phyloP scores from a whole-genome alignment of 106 monocot species.

The Xerophyta viscosa region DNA sequence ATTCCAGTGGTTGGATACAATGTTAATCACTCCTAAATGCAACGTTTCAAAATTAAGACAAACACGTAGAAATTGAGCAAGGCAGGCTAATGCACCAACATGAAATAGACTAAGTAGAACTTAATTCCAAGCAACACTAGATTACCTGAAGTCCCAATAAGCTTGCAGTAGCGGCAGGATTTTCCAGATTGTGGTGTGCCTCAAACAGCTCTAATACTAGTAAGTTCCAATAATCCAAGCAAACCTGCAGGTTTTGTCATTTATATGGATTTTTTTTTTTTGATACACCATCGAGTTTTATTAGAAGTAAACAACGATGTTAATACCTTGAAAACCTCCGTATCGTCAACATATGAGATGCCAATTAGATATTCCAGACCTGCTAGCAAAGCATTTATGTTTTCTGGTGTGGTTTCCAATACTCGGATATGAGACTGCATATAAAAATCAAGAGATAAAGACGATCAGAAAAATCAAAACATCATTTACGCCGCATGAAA shows the following conservation, averaged over 20 bases:
- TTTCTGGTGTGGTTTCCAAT: constrained; percentile 70
- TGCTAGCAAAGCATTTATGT: constrained; percentile 49
- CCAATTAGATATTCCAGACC: constrained; percentile 97
- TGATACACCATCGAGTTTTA: not conserved
- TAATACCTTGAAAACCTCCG: constrained; percentile 95
- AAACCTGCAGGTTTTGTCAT: constrained; percentile 47
- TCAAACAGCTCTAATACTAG: constrained; percentile 89
- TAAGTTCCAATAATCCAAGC: constrained; percentile 97
- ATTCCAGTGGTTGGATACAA: no score
- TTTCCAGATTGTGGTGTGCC: constrained; percentile 67
- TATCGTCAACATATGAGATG: constrained; percentile 98
- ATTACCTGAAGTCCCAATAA: constrained; percentile 93
- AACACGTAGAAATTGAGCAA: no score
- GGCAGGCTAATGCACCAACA: no score
- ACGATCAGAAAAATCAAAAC: not conserved
- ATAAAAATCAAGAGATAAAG: not conserved
- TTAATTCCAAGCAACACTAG: no score
- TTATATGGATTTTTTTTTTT: no score
- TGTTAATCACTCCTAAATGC: no score
- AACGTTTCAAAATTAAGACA: no score
- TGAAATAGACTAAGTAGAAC: no score
- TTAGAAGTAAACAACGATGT: not conserved
- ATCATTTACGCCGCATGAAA: not conserved
- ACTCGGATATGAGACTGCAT: constrained; percentile 84
- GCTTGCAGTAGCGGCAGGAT: constrained; percentile 59